Percentiles rank a stretch among this genome's conserved stretches.
phyloP scores from a whole-genome alignment of 1,284 basidiomycete species.

The Trichosporon sp. region DNA sequence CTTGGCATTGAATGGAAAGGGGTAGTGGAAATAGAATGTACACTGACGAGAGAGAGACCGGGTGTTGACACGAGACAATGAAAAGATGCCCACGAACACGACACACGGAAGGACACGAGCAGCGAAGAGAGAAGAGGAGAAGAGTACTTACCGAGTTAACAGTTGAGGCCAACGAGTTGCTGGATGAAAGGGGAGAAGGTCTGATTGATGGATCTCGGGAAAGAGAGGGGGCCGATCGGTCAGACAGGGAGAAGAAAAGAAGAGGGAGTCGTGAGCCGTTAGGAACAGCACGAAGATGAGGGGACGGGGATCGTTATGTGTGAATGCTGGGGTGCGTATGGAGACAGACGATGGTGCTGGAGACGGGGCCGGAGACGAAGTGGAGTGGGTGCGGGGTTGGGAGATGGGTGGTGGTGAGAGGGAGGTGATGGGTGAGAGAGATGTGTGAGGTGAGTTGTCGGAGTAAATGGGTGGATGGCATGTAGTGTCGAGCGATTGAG shows the following conservation, averaged over 20 bases:
- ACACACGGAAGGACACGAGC: neutral
- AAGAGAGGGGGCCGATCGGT: neutral
- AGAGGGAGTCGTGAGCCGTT: neutral
- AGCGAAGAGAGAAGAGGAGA: neutral
- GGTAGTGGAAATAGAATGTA: neutral
- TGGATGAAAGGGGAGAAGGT: neutral
- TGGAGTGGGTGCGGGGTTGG: neutral
- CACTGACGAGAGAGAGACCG: neutral
- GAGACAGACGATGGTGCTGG: neutral
- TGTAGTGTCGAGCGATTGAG: neutral
- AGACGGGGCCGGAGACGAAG: neutral
- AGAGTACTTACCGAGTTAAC: neutral
- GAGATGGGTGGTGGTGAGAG: neutral
- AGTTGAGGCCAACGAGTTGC: neutral
- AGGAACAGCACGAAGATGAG: neutral
- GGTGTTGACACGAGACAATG: neutral
- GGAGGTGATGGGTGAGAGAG: slow-evolving; percentile 1
- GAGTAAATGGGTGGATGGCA: slow-evolving; percentile 6
- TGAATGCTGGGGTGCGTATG: neutral
- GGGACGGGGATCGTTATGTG: neutral
- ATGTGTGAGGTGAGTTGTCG: slow-evolving; percentile 4
- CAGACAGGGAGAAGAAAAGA: slow-evolving; percentile 1
- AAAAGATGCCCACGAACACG: neutral
- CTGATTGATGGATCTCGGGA: neutral
- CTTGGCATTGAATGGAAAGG: neutral